Base-by-base conservation (phyloP, 345 rosid species). In the Tarenaya hassleriana region DNA sequence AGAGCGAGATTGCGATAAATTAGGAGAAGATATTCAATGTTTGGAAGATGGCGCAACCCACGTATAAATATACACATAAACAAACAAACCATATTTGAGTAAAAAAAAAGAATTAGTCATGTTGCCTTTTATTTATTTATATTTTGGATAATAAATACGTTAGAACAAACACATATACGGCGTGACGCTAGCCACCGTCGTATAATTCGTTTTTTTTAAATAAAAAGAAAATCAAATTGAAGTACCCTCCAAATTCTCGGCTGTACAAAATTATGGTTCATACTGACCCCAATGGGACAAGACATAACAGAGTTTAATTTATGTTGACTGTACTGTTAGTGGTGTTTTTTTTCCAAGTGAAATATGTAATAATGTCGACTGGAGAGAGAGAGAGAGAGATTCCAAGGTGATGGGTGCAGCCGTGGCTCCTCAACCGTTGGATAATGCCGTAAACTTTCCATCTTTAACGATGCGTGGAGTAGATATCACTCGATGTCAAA, bases 391-490 rank as follows among this genome's bases (percentile, higher is more conserved):
- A 18, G 39, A 37, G 44, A 48, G 45, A 42, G 38, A 48, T 82
- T 84, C 98, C 95, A 77, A 80, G 64, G 76, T 63, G 68, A 55
- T 84, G 84, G 95, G 87, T 72, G 62, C 34, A 47, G 78, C 65
- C 67, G 56, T 73, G 58, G 47, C 42, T 50, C 48, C 84, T 75
- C 76, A 73, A 45, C 94, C 98, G 78, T 77, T 62, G 69, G 80
- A 78, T 83, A 71, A 41, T 51, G n/a, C n/a, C n/a, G n/a, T n/a
- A n/a, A n/a, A n/a, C n/a, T n/a, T n/a, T n/a, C n/a, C n/a, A n/a
- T n/a, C n/a, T n/a, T n/a, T n/a, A n/a, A n/a, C n/a, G n/a, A n/a
- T n/a, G n/a, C n/a, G n/a, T n/a, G n/a, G n/a, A n/a, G n/a, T n/a
- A n/a, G n/a, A n/a, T n/a, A n/a, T n/a, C n/a, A n/a, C n/a, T n/a